phyloP scores from a whole-genome alignment of 352 stramenopile genomes.

The Phytophthora parvispora region DNA sequence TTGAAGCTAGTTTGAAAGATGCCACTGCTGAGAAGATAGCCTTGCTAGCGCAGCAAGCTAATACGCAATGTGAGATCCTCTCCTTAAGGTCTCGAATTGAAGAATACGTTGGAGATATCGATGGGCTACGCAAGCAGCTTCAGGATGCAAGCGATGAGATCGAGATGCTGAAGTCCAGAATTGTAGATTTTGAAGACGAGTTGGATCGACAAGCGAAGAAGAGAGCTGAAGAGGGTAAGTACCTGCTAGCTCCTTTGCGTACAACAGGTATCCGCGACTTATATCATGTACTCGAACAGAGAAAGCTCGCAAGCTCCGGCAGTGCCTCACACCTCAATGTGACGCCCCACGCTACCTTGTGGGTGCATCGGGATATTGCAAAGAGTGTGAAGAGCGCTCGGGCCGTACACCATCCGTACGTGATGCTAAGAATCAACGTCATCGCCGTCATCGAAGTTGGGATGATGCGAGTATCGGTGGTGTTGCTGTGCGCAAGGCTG shows the following conservation, averaged over 20 bases:
- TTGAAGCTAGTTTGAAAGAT: conserved; percentile 1
- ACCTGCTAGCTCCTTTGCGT: no score
- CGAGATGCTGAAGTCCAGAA: conserved; percentile 31
- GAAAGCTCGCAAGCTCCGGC: conserved; percentile 48
- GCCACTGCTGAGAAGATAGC: conserved; percentile 20
- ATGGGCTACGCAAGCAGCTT: conserved; percentile 30
- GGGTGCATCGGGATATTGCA: conserved; percentile 67
- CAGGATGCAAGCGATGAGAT: conserved; percentile 27
- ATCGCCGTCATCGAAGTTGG: conserved; percentile 62
- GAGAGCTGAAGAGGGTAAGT: conserved; percentile 45
- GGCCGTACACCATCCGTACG: conserved; percentile 6
- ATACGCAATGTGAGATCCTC: conserved; percentile 5
- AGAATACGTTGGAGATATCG: conserved; percentile 14
- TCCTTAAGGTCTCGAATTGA: conserved; percentile 10
- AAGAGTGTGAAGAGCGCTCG: conserved; percentile 56
- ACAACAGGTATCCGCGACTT: not conserved
- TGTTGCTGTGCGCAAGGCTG: conserved; percentile 37
- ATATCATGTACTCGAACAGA: conserved; percentile 34
- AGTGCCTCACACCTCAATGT: conserved; percentile 76
- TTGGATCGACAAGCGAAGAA: conserved; percentile 46
- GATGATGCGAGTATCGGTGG: conserved; percentile 40
- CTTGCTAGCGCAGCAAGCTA: conserved; percentile 1
- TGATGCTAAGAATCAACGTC: conserved; percentile 19
- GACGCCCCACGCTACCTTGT: conserved; percentile 77
- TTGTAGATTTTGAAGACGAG: conserved; percentile 57